Conservation (phyloP, 768 basidiomycete species). For the Boletellus ananiceps region DNA sequence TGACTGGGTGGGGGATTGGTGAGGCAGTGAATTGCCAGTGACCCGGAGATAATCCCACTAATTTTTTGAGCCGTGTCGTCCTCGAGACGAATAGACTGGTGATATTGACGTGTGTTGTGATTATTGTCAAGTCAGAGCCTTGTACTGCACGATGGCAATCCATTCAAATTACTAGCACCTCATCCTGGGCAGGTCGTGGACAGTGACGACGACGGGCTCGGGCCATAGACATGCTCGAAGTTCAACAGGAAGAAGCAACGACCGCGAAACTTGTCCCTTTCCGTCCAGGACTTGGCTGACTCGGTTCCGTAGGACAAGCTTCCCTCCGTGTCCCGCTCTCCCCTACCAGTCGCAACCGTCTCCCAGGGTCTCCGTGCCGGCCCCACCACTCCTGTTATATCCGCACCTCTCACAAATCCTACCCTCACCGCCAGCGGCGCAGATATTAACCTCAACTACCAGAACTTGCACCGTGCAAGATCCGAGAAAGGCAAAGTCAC, state of each 20-base stretch:
- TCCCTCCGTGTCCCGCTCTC: conserved; percentile 45
- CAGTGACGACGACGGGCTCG: conserved; percentile 10
- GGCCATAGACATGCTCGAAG: conserved; percentile 58
- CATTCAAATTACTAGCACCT: no score
- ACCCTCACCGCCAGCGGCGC: conserved; percentile 68
- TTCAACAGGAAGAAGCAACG: conserved; percentile 60
- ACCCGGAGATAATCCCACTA: conserved; percentile 22
- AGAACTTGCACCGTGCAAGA: conserved; percentile 44
- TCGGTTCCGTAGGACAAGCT: no score
- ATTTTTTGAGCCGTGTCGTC: conserved; percentile 30
- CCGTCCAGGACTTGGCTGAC: no score
- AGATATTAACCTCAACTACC: conserved; percentile 65
- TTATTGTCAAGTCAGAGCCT: background rate
- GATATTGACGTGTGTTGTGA: conserved; percentile 24
- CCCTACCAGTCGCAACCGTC: conserved; percentile 28
- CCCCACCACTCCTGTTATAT: no score
- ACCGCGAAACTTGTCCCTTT: conserved; percentile 54
- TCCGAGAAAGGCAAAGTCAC: conserved; percentile 50
- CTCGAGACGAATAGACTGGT: conserved; percentile 19
- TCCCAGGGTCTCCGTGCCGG: conserved; percentile 39
- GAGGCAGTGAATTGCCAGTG: conserved; percentile 28
- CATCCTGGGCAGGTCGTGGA: conserved; percentile 1
- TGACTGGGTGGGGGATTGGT: conserved; percentile 19
- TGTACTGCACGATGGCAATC: no score
- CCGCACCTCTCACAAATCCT: conserved; percentile 65